Evolutionary conservation across 2,329 filamentous ascomycete species (phyloP).

Genomic region (Penicillium glabrum): DNA sequence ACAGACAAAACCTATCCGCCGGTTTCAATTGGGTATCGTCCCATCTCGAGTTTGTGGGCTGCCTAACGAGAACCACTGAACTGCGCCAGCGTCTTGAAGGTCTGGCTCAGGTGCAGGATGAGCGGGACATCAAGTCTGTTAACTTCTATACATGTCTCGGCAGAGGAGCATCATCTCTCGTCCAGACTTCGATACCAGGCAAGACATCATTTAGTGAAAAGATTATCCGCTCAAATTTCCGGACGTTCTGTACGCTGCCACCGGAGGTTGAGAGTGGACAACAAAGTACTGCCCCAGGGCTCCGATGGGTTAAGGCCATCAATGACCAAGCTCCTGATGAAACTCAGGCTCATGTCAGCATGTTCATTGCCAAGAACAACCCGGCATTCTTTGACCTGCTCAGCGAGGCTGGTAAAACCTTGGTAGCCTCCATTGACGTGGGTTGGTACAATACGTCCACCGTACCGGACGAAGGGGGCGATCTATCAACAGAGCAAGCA

Average conservation of each 20-base stretch:
- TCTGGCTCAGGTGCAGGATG: conserved; percentile 63
- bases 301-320: conserved; percentile 66
- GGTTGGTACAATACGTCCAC: conserved; percentile 39
- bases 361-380: conserved; percentile 48
- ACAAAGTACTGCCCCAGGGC: conserved; percentile 38
- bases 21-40: conserved; percentile 82
- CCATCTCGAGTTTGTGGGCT: conserved; percentile 91
- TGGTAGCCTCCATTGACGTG: conserved; percentile 42
- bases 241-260: conserved; percentile 88
- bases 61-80: conserved; percentile 79
- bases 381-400: conserved; percentile 44
- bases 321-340: conserved; percentile 82
- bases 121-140: conserved; percentile 72
- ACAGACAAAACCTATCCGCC: conserved; percentile 74
- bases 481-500: not conserved
- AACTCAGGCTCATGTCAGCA: conserved; percentile 69
- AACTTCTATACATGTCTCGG: conserved; percentile 88
- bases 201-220: conserved; percentile 34
- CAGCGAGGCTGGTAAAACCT: conserved; percentile 36
- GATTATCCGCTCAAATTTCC: conserved; percentile 54
- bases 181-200: conserved; percentile 24
- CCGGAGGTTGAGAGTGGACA: conserved; percentile 45
- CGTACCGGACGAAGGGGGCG: conserved; percentile 12
- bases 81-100: conserved; percentile 70
- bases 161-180: conserved; percentile 54